Evolutionary conservation across 2,329 filamentous ascomycete genomes (phyloP).

Genomic region (Curvularia sp.): DNA sequence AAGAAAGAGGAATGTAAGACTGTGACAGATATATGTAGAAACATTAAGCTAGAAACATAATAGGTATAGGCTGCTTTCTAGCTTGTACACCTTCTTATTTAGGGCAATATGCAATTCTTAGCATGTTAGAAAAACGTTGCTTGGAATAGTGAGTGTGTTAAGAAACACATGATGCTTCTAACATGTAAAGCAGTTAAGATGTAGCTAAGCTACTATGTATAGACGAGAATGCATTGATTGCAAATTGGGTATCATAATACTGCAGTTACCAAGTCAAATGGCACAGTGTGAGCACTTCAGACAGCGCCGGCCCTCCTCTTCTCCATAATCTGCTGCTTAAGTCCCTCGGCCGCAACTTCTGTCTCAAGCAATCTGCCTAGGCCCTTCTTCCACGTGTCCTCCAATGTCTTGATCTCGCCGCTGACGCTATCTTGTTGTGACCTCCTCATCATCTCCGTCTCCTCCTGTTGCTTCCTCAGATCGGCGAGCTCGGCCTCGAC

Average conservation of each 20-base stretch:
- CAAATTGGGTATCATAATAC: conserved; percentile 17
- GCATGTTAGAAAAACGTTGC: background rate
- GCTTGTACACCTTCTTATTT: background rate
- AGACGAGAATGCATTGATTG: background rate
- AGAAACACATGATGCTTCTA: background rate
- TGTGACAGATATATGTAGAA: background rate
- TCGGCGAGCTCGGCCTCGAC: conserved; percentile 78
- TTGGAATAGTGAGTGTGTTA: no score
- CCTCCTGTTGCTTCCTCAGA: conserved; percentile 72
- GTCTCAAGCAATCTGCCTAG: conserved; percentile 84
- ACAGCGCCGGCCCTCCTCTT: conserved; percentile 45
- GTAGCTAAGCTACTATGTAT: background rate
- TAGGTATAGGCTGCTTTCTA: background rate
- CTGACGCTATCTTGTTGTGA: conserved; percentile 72
- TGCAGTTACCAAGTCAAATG: background rate
- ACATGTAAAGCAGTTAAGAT: background rate
- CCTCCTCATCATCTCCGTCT: conserved; percentile 74
- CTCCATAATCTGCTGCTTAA: conserved; percentile 57
- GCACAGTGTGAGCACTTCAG: conserved; percentile 17
- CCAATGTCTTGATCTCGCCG: conserved; percentile 75
- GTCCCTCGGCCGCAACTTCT: conserved; percentile 79
- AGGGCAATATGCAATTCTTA: background rate
- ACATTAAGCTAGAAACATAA: background rate
- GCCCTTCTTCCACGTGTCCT: conserved; percentile 80
- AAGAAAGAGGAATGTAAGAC: background rate